Evolutionary conservation across 306 rosid species (phyloP).

Genomic region (Quercus berberidifolia): DNA sequence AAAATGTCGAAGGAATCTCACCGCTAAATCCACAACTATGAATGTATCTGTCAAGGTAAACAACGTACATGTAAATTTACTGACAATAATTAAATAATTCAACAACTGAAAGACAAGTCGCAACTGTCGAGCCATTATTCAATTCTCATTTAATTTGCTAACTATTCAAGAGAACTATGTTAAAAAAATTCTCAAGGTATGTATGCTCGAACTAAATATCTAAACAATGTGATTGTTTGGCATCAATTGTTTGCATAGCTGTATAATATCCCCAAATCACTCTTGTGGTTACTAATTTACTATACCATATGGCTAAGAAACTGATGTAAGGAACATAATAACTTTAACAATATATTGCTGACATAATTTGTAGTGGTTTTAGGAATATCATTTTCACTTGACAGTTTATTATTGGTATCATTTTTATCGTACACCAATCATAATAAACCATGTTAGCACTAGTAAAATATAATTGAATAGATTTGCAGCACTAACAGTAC

Average conservation of each 20-base stretch:
- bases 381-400: too few species aligned
- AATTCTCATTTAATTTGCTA: neutral
- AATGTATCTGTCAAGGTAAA: slow-evolving; percentile 48
- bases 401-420: accelerated
- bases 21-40: slow-evolving; percentile 81
- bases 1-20: slow-evolving; percentile 70
- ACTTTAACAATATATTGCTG: too few species aligned
- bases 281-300: too few species aligned
- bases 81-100: neutral
- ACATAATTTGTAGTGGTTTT: too few species aligned
- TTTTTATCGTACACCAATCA: too few species aligned
- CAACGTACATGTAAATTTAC: neutral
- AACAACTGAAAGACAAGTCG: neutral
- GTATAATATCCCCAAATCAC: neutral
- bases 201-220: neutral
- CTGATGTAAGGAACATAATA: too few species aligned
- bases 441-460: accelerated
- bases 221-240: neutral
- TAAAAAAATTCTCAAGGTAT: neutral
- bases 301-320: too few species aligned
- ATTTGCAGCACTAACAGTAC: neutral
- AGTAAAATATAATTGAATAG: neutral
- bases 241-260: neutral
- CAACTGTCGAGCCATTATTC: neutral
- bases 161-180: neutral